Evolutionary conservation across 129 eudicot genomes (phyloP).

Genomic region (Cynara cardunculus): DNA sequence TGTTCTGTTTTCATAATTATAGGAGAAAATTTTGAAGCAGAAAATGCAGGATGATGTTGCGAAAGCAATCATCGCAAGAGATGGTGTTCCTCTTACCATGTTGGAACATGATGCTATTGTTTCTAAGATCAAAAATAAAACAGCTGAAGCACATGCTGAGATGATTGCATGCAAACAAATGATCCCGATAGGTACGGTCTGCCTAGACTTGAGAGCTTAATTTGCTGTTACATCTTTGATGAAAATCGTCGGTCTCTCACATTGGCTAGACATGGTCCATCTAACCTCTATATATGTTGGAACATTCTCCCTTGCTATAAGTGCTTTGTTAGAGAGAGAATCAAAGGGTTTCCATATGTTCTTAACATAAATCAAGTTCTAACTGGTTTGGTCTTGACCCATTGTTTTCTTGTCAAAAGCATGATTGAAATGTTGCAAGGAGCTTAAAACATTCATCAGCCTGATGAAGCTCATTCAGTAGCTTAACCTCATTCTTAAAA

Average conservation of each 20-base stretch:
- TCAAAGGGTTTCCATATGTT: neutral
- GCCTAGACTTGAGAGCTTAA: neutral
- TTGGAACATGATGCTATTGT: conserved; percentile 60
- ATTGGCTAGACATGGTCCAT: neutral
- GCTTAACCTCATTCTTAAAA: neutral
- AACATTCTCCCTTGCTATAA: neutral
- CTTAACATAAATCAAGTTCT: neutral
- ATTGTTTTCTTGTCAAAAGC: neutral
- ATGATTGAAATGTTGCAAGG: neutral
- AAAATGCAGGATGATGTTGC: conserved; percentile 62
- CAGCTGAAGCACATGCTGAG: conserved; percentile 64
- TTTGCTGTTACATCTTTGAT: neutral
- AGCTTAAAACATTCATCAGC: neutral
- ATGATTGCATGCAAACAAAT: conserved; percentile 46
- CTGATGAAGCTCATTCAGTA: neutral
- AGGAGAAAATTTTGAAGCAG: conserved; percentile 65
- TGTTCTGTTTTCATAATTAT: conserved; percentile 5
- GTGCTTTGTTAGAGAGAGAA: neutral
- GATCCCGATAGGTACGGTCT: conserved; percentile 43
- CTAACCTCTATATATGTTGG: neutral
- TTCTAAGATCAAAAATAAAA: conserved; percentile 37
- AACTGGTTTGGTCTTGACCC: neutral
- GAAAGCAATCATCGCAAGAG: conserved; percentile 45
- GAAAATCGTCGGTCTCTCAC: neutral
- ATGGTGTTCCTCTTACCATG: conserved; percentile 61